phyloP scores from a whole-genome alignment of 2,329 filamentous ascomycete species.

The Passalora sequoiae region DNA sequence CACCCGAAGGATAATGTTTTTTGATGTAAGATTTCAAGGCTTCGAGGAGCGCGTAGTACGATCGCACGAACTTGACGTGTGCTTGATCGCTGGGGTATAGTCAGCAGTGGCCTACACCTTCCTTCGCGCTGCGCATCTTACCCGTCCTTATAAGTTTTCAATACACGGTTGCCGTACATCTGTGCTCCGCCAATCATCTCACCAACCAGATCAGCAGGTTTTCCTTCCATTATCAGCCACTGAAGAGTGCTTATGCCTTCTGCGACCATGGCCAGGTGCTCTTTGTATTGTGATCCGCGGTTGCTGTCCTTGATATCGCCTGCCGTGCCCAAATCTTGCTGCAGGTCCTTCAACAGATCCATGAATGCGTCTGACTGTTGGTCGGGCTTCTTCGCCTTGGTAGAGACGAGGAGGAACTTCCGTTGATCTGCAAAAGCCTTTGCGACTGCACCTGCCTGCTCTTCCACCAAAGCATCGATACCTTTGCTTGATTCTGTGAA shows the following conservation, averaged over 20 bases:
- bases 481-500: conserved; percentile 74
- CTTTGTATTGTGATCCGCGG: conserved; percentile 67
- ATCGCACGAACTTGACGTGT: conserved; percentile 82
- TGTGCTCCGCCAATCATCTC: conserved; percentile 79
- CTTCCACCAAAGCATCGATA: conserved; percentile 57
- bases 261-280: conserved; percentile 78
- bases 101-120: conserved; percentile 1
- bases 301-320: conserved; percentile 78
- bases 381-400: conserved; percentile 88
- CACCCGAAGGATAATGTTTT: conserved; percentile 70
- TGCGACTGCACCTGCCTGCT: conserved; percentile 64
- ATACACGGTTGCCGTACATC: conserved; percentile 89
- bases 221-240: conserved; percentile 81
- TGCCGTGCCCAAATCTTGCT: conserved; percentile 73
- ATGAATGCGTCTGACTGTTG: conserved; percentile 63
- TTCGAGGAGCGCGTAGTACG: conserved; percentile 88
- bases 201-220: conserved; percentile 78
- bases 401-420: conserved; percentile 79
- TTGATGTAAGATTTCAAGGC: conserved; percentile 79
- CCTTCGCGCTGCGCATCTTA: conserved; percentile 36
- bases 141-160: conserved; percentile 86
- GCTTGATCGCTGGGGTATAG: conserved; percentile 58
- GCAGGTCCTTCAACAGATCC: conserved; percentile 79
- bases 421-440: conserved; percentile 77
- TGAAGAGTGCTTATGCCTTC: conserved; percentile 85